These are phyloP conservation scores for Penstemon barbatus DNA, from an alignment of 257 asterid species.

Conservation along the genomic window DNA sequence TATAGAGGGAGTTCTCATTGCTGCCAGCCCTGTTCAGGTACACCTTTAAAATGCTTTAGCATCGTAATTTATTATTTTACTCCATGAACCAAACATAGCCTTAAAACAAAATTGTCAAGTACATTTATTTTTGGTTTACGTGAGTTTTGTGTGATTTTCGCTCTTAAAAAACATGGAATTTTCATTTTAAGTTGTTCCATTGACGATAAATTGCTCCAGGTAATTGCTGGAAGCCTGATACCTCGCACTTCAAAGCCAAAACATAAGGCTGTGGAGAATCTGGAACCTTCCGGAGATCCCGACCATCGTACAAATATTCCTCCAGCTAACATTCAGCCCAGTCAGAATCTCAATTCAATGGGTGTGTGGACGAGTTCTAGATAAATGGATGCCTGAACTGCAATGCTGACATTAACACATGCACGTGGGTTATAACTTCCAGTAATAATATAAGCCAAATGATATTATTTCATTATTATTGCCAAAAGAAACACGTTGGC, in stretches of 20 bases:
- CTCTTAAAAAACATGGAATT: background rate
- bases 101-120: background rate
- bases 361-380: conserved; percentile 39
- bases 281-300: conserved; percentile 31
- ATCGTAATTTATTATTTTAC: background rate
- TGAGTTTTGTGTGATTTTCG: background rate
- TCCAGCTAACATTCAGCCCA: conserved; percentile 38
- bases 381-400: conserved; percentile 36
- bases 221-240: conserved; percentile 50
- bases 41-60: conserved; percentile 12
- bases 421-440: conserved; percentile 30
- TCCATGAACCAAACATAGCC: background rate
- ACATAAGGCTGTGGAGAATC: conserved; percentile 32
- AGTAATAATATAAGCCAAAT: conserved; percentile 21
- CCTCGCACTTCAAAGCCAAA: conserved; percentile 45
- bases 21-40: conserved; percentile 69
- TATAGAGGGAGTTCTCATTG: conserved; percentile 59
- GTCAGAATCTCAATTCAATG: conserved; percentile 39
- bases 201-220: conserved; percentile 37
- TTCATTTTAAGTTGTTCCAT: background rate
- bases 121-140: background rate
- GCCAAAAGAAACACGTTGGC: conserved; percentile 30
- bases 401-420: conserved; percentile 41
- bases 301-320: conserved; percentile 34
- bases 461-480: conserved; percentile 29